phyloP scores from a whole-genome alignment of 139 green algal species.

The Tetradesmus obliquus region DNA sequence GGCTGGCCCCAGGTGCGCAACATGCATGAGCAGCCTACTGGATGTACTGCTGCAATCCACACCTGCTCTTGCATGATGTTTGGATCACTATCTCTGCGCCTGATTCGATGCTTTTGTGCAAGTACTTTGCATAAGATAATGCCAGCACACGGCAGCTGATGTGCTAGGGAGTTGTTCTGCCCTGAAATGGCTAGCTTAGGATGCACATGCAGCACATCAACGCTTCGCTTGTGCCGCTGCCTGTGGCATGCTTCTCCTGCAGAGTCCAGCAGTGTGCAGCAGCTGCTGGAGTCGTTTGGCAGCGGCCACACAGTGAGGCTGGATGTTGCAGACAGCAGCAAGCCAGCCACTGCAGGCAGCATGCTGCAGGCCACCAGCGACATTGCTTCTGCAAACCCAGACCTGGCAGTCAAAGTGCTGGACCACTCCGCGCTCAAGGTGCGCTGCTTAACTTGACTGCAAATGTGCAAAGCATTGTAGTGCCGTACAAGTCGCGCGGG shows the following conservation, averaged over 20 bases:
- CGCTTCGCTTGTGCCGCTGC: too few relatives aligned
- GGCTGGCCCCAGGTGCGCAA: background rate
- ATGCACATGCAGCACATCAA: too few relatives aligned
- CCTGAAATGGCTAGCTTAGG: too few relatives aligned
- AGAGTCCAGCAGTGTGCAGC: constrained; percentile 8
- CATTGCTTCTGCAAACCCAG: constrained; percentile 14
- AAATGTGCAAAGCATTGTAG: background rate
- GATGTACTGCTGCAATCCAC: background rate
- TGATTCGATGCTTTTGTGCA: background rate
- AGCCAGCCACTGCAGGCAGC: constrained; percentile 14
- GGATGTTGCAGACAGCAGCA: background rate
- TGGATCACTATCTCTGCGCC: background rate
- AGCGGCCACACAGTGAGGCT: constrained; percentile 7
- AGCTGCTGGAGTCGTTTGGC: background rate
- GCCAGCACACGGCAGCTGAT: too few relatives aligned
- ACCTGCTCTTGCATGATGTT: background rate
- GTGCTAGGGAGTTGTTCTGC: too few relatives aligned
- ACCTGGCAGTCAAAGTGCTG: constrained; percentile 17
- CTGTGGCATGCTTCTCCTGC: background rate
- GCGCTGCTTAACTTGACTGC: background rate
- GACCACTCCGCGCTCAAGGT: constrained; percentile 43
- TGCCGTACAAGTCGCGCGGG: background rate
- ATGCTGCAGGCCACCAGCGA: constrained; percentile 29
- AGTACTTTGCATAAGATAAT: too few relatives aligned
- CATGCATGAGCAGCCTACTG: background rate